A percentile compares a stretch with the other conserved stretches of the same genome.
These are phyloP conservation scores for Breviolum minutum DNA, from an alignment of 73 alveolate species.

Conservation along the genomic window DNA sequence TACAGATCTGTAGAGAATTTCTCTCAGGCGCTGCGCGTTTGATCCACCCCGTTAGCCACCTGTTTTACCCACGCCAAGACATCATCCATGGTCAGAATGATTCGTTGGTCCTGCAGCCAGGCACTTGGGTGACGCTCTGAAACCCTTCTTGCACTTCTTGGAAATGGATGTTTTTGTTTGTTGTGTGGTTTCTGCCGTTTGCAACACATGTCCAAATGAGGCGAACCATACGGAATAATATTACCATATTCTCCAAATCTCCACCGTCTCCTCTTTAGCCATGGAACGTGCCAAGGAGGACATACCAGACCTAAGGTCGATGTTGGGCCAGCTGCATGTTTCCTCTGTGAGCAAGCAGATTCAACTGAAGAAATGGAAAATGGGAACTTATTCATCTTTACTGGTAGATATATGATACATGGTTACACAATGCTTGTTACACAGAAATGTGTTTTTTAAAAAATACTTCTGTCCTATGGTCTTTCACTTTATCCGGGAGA, in stretches of 20 bases:
- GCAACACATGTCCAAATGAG: not conserved
- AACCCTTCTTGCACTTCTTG: no score
- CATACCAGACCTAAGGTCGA: conserved; percentile 35
- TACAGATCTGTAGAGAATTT: no score
- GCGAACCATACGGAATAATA: not conserved
- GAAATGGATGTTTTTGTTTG: no score
- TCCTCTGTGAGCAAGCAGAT: no score
- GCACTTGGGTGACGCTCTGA: not conserved
- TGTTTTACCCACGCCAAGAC: conserved; percentile 50
- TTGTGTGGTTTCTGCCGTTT: no score
- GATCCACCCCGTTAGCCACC: not conserved
- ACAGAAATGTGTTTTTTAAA: no score
- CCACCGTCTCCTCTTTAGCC: conserved; percentile 3
- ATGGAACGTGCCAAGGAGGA: conserved; percentile 19
- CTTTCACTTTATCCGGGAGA: no score
- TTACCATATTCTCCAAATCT: no score
- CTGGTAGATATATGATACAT: no score
- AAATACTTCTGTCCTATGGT: not conserved
- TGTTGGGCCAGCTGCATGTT: not conserved
- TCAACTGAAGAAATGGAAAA: no score
- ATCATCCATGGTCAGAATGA: not conserved
- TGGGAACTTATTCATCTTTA: no score
- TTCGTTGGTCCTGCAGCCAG: conserved; percentile 22
- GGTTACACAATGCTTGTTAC: no score
- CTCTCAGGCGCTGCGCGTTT: not conserved